Percentiles rank a stretch among this genome's conserved stretches.
Evolutionary conservation across 108 stramenopile genomes (phyloP).

Genomic region (Cyclotella cryptica): DNA sequence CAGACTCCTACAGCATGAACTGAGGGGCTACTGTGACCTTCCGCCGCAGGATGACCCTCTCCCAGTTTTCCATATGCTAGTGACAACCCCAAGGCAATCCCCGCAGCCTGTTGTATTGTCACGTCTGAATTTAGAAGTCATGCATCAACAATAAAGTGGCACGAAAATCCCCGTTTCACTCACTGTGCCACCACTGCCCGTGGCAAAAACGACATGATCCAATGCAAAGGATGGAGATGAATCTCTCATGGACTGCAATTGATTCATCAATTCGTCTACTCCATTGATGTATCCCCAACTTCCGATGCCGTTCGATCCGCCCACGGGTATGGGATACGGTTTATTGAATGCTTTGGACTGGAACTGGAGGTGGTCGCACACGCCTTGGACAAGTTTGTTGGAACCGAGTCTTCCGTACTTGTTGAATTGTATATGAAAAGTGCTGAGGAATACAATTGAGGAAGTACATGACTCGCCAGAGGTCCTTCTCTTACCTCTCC

Average conservation of each 20-base stretch:
- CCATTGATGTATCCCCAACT: conserved; percentile 90
- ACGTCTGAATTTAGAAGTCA: background rate
- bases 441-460: background rate
- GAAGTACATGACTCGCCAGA: conserved; percentile 9
- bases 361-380: conserved; percentile 54
- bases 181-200: conserved; percentile 89
- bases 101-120: conserved; percentile 48
- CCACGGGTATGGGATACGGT: conserved; percentile 88
- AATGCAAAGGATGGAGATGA: conserved; percentile 41
- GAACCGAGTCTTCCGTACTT: conserved; percentile 81
- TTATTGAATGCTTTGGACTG: conserved; percentile 35
- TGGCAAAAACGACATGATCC: conserved; percentile 91
- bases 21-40: conserved; percentile 40
- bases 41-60: conserved; percentile 14
- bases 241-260: conserved; percentile 36
- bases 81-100: conserved; percentile 76
- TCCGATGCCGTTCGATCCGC: conserved; percentile 89
- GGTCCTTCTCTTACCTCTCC: conserved; percentile 56
- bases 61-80: conserved; percentile 53
- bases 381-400: conserved; percentile 57
- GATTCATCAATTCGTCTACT: conserved; percentile 72
- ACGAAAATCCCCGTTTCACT: background rate
- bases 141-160: background rate
- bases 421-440: background rate
- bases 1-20: conserved; percentile 91